phyloP scores from a whole-genome alignment of 352 stramenopile genomes.

The Halophytophthora polymorphica region DNA sequence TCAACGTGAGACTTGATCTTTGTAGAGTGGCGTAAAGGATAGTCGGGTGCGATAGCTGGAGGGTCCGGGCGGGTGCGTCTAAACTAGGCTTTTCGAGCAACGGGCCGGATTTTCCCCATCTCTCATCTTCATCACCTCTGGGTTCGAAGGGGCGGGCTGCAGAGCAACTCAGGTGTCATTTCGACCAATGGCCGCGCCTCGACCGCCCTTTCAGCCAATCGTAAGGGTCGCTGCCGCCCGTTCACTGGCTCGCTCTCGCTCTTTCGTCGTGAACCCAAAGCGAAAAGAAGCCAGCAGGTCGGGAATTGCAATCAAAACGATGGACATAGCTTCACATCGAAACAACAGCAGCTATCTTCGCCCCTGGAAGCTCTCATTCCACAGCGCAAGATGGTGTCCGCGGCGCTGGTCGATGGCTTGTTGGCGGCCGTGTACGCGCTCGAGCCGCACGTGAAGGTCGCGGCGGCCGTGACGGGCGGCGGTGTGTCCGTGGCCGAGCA shows the following conservation, averaged over 20 bases:
- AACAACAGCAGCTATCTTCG: too few relatives aligned
- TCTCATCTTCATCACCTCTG: not conserved
- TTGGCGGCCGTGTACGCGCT: constrained; percentile 55
- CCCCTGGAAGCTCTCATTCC: too few relatives aligned
- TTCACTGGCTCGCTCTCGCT: not conserved
- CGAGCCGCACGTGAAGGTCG: constrained; percentile 51
- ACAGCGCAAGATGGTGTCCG: not conserved
- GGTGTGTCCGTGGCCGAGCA: constrained; percentile 38
- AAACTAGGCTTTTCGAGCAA: too few relatives aligned
- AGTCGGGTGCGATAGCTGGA: not conserved
- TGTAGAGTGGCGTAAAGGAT: too few relatives aligned
- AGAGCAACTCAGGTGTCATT: not conserved
- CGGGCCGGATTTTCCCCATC: not conserved
- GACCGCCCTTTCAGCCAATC: too few relatives aligned
- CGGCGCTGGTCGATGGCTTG: constrained; percentile 39
- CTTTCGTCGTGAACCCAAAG: too few relatives aligned
- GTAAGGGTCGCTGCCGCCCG: not conserved
- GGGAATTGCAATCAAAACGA: too few relatives aligned
- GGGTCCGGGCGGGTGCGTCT: not conserved
- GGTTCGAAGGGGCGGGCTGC: too few relatives aligned
- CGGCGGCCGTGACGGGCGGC: constrained; percentile 52
- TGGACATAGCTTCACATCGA: too few relatives aligned
- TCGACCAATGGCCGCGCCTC: not conserved
- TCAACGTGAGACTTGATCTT: not conserved
- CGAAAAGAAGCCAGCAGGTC: not conserved